phyloP scores from a whole-genome alignment of 108 stramenopile species.

The Aurantiochytrium sp. region DNA sequence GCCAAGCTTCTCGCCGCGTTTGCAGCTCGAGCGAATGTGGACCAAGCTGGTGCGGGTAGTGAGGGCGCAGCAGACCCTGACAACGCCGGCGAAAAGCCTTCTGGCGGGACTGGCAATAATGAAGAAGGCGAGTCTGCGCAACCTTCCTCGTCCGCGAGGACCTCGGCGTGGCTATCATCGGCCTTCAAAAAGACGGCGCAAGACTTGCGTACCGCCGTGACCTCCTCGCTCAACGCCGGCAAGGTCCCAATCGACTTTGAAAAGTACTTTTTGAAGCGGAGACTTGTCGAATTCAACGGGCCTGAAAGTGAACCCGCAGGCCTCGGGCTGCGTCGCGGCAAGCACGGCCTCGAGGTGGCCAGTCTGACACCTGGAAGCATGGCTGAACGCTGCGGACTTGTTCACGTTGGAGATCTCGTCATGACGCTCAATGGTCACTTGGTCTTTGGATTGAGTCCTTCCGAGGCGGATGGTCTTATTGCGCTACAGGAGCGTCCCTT shows the following conservation, averaged over 20 bases:
- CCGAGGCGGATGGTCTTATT: background rate
- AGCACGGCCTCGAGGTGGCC: background rate
- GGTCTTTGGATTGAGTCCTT: background rate
- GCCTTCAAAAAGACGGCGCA: constrained; percentile 7
- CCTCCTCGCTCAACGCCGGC: background rate
- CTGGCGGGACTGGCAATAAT: too few relatives aligned
- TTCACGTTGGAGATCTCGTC: background rate
- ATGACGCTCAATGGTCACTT: background rate
- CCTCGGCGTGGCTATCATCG: background rate
- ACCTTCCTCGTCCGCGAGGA: background rate
- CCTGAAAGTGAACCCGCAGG: background rate
- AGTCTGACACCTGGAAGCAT: background rate
- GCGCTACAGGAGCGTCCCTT: background rate
- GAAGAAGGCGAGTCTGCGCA: background rate
- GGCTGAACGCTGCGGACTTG: background rate
- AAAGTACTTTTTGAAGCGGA: background rate
- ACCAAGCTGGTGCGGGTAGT: background rate
- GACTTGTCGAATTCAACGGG: background rate
- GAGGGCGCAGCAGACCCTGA: background rate
- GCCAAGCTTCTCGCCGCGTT: background rate
- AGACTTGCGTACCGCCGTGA: background rate
- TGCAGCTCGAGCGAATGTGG: background rate
- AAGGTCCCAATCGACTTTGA: background rate
- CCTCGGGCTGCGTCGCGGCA: background rate
- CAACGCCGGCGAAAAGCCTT: too few relatives aligned